Conservation (phyloP, 371 early-diverging fungal genomes). For the Mortierella sp. region DNA sequence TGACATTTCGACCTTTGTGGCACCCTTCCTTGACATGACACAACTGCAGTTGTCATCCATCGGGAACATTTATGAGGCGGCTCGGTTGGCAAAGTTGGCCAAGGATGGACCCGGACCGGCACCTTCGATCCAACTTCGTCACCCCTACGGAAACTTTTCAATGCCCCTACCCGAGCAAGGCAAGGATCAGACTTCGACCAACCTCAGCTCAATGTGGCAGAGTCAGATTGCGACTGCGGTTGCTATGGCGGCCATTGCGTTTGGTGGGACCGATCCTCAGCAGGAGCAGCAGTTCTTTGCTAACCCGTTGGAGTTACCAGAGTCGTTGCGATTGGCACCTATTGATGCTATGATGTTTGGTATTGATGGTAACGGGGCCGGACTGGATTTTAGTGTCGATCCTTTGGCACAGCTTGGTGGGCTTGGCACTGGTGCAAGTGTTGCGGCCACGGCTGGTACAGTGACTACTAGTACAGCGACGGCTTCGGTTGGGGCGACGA, state of each 20-base stretch:
- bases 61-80: slow-evolving; percentile 56
- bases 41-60: slow-evolving; percentile 52
- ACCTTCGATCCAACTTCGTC: slow-evolving; percentile 55
- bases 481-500: background rate
- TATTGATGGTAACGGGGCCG: slow-evolving; percentile 22
- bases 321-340: slow-evolving; percentile 50
- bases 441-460: background rate
- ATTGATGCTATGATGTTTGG: slow-evolving; percentile 47
- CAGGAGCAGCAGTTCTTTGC: slow-evolving; percentile 58
- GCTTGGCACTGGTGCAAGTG: slow-evolving; percentile 7
- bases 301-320: slow-evolving; percentile 52
- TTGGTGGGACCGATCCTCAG: slow-evolving; percentile 55
- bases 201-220: slow-evolving; percentile 55
- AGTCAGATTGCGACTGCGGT: slow-evolving; percentile 53
- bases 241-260: slow-evolving; percentile 57
- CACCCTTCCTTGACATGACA: slow-evolving; percentile 53
- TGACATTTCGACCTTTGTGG: slow-evolving; percentile 56
- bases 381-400: slow-evolving; percentile 24
- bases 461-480: background rate
- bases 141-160: slow-evolving; percentile 56
- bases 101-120: slow-evolving; percentile 57
- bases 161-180: slow-evolving; percentile 51
- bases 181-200: slow-evolving; percentile 44
- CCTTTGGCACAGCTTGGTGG: slow-evolving; percentile 16
- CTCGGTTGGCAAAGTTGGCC: slow-evolving; percentile 51